These are phyloP conservation scores for Eucalyptus fibrosa DNA, from an alignment of 345 rosid species.

Conservation along the genomic window DNA sequence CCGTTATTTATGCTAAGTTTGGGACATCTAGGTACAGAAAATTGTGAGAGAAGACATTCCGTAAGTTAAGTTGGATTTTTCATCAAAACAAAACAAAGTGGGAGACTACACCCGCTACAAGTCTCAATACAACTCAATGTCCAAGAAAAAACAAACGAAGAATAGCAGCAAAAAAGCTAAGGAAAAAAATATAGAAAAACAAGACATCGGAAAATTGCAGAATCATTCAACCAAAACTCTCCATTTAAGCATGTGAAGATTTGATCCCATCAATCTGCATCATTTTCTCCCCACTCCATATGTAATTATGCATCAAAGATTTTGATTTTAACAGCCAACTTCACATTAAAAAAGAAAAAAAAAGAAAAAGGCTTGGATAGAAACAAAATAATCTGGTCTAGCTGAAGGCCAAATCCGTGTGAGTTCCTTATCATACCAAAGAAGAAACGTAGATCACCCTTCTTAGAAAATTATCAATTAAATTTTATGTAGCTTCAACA, in stretches of 20 bases:
- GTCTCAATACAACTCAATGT: neutral
- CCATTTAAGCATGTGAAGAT: neutral
- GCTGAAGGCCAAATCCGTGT: neutral
- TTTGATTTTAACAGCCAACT: neutral
- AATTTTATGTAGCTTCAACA: neutral
- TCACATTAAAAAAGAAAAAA: neutral
- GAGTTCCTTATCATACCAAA: neutral
- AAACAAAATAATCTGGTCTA: neutral
- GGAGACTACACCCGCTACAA: neutral
- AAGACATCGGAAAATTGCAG: neutral
- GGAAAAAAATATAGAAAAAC: neutral
- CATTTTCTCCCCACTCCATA: neutral
- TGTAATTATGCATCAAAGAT: neutral
- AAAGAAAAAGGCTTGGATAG: neutral
- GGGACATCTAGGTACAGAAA: neutral
- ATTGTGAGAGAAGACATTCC: neutral
- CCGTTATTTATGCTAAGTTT: neutral
- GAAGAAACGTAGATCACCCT: neutral
- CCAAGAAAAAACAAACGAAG: neutral
- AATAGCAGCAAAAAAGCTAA: neutral
- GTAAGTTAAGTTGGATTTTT: neutral
- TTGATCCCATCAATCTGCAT: neutral
- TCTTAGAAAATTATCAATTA: neutral
- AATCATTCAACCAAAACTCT: neutral
- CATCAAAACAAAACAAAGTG: neutral